phyloP scores from a whole-genome alignment of 768 basidiomycete species.

The Trametes sanguinea region DNA sequence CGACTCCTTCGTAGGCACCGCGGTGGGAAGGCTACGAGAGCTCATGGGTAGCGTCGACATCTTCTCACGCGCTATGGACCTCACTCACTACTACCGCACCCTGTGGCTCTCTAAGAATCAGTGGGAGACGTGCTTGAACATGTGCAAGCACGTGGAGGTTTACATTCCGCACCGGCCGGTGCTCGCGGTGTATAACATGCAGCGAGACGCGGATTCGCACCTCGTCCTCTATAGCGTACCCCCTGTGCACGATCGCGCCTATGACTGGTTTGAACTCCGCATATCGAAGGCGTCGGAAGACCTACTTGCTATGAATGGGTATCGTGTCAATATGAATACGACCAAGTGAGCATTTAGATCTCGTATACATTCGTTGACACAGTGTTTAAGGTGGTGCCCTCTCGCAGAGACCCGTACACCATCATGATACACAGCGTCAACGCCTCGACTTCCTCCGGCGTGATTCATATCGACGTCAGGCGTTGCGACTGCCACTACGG shows the following conservation, averaged over 20 bases:
- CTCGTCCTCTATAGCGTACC: background rate
- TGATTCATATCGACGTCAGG: slow-evolving; percentile 1
- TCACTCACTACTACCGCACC: slow-evolving; percentile 8
- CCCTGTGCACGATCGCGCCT: background rate
- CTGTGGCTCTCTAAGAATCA: background rate
- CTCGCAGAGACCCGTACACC: background rate
- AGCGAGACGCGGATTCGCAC: background rate
- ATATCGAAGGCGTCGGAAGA: slow-evolving; percentile 1
- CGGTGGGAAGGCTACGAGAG: background rate
- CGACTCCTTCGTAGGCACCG: slow-evolving; percentile 1
- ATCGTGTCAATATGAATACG: background rate
- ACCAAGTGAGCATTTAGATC: background rate
- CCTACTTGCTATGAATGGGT: background rate
- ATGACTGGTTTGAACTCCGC: slow-evolving; percentile 3
- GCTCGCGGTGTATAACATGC: background rate
- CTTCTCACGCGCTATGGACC: background rate
- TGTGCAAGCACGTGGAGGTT: background rate
- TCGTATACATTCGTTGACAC: background rate
- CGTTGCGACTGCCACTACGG: slow-evolving; percentile 12
- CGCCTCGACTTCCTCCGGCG: background rate
- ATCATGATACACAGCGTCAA: background rate
- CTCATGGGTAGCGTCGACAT: background rate
- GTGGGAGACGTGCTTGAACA: background rate
- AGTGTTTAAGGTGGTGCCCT: background rate
- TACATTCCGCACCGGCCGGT: slow-evolving; percentile 17